phyloP scores from a whole-genome alignment of 73 alveolate genomes.

The Uronychia binucleata region DNA sequence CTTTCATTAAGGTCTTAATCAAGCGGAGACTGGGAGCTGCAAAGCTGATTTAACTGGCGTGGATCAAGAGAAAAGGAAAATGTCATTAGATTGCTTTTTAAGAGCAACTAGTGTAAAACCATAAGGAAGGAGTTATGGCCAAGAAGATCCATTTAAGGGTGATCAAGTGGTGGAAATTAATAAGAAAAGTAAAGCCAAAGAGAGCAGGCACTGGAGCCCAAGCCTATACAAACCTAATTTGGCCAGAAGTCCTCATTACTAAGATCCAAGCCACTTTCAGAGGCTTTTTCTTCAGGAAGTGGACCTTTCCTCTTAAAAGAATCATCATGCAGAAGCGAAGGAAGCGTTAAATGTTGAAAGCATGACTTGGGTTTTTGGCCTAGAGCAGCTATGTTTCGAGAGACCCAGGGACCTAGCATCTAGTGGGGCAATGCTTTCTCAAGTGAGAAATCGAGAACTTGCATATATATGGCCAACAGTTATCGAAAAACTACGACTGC shows the following conservation, averaged over 20 bases:
- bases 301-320: not conserved
- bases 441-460: not conserved
- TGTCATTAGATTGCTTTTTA: too few relatives aligned
- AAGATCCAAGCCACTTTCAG: not conserved
- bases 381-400: not conserved
- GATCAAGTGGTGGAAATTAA: not conserved
- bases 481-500: not conserved
- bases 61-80: not conserved
- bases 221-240: not conserved
- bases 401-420: not conserved
- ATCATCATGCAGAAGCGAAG: not conserved
- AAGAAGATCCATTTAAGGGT: not conserved
- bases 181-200: not conserved
- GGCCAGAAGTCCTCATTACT: not conserved
- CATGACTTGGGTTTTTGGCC: not conserved
- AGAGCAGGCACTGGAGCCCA: too few relatives aligned
- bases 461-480: not conserved
- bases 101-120: too few relatives aligned
- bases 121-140: too few relatives aligned
- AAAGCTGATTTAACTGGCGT: not conserved
- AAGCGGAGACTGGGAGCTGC: not conserved
- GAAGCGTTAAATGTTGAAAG: not conserved
- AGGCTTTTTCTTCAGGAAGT: not conserved
- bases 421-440: not conserved
- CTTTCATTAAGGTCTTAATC: not conserved